Percentiles rank a stretch among this genome's conserved stretches.
These are phyloP conservation scores for Micractinium conductrix DNA, from an alignment of 139 green algal species.

Conservation along the genomic window DNA sequence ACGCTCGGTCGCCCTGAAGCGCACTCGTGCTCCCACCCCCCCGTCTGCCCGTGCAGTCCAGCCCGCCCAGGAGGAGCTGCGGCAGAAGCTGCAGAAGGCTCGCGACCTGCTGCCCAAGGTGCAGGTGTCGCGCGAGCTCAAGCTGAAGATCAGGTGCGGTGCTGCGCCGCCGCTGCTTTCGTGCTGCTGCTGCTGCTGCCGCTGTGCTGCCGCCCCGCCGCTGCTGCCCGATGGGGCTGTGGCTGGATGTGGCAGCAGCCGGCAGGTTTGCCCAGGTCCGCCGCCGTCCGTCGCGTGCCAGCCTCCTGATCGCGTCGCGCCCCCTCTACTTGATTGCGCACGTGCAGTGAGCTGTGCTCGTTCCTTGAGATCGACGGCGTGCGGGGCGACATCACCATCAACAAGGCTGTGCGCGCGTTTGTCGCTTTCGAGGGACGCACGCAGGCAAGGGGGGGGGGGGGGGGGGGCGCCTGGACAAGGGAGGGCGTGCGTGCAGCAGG, in stretches of 20 bases:
- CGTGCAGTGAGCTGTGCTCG: constrained; percentile 81
- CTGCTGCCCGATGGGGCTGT: too few relatives aligned
- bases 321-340: neutral
- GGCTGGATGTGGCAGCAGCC: too few relatives aligned
- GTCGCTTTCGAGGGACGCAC: constrained; percentile 81
- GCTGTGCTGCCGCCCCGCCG: neutral
- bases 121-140: constrained; percentile 52
- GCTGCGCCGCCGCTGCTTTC: neutral
- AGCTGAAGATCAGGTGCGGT: constrained; percentile 79
- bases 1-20: too few relatives aligned
- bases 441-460: constrained; percentile 69
- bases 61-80: constrained; percentile 75
- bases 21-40: too few relatives aligned
- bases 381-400: constrained; percentile 91
- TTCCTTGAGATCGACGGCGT: constrained; percentile 91
- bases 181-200: neutral
- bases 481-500: too few relatives aligned
- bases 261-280: too few relatives aligned
- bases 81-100: constrained; percentile 68
- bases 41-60: constrained; percentile 30
- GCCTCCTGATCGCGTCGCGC: too few relatives aligned
- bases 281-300: too few relatives aligned
- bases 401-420: constrained; percentile 81
- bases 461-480: too few relatives aligned
- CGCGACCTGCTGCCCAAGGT: constrained; percentile 62